Evolutionary conservation across 768 basidiomycete species (phyloP).

Genomic region (Filobasidium floriforme): DNA sequence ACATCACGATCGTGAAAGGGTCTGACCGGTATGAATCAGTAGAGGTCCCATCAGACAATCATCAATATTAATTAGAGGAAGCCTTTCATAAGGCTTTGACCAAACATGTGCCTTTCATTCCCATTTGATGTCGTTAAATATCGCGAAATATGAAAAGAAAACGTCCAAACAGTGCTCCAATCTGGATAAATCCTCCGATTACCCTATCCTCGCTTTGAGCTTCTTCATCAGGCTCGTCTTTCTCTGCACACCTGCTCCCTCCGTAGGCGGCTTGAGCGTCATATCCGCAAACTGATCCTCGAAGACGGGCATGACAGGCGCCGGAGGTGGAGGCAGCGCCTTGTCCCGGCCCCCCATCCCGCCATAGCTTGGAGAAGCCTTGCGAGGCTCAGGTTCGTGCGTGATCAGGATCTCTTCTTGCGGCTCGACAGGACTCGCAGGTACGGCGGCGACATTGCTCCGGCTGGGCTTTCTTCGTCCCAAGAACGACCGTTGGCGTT

Average conservation of each 20-base stretch:
- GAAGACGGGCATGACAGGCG: constrained; percentile 42
- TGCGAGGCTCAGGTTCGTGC: neutral
- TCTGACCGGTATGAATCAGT: too few species aligned
- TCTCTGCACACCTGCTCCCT: constrained; percentile 30
- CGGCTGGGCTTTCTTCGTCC: constrained; percentile 1
- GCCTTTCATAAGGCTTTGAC: too few species aligned
- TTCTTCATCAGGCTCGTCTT: constrained; percentile 43
- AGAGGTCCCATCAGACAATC: too few species aligned
- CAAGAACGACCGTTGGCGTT: constrained; percentile 19
- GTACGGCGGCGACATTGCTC: neutral
- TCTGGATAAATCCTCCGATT: neutral
- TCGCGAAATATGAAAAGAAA: constrained; percentile 18
- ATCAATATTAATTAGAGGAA: too few species aligned
- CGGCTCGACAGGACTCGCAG: neutral
- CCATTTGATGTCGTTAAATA: neutral
- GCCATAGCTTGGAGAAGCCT: neutral
- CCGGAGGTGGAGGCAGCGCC: constrained; percentile 28
- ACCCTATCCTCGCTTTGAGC: constrained; percentile 36
- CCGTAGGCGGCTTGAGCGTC: constrained; percentile 6
- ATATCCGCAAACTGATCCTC: constrained; percentile 14
- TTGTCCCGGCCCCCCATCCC: constrained; percentile 24
- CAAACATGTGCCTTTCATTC: neutral
- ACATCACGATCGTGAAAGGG: too few species aligned
- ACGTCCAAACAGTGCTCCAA: constrained; percentile 9
- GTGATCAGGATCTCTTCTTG: constrained; percentile 12